Percentiles rank a stretch among this genome's conserved stretches.
Conservation (phyloP, 2,329 filamentous ascomycete genomes). For the Erysiphe pulchra region DNA sequence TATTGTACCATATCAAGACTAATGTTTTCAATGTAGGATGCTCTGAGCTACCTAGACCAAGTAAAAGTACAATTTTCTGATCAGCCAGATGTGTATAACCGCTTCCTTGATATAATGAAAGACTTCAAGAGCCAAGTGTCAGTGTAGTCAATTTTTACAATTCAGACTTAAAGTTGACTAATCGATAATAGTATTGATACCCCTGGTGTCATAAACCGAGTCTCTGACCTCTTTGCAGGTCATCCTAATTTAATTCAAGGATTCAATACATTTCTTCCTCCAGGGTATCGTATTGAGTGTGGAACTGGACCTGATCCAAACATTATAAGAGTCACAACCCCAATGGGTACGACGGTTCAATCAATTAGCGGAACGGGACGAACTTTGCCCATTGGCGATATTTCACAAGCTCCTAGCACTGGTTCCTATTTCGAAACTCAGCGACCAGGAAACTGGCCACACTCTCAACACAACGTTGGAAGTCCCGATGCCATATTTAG, state of each 20-base stretch:
- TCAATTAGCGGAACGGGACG: constrained; percentile 38
- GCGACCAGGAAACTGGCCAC: constrained; percentile 25
- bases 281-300: constrained; percentile 90
- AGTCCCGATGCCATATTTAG: constrained; percentile 37
- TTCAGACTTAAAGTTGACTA: constrained; percentile 4
- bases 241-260: constrained; percentile 91
- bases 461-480: constrained; percentile 30
- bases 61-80: constrained; percentile 97
- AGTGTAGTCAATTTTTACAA: constrained; percentile 16
- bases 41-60: constrained; percentile 87
- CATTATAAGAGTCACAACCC: constrained; percentile 86
- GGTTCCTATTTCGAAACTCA: constrained; percentile 17
- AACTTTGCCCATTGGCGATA: constrained; percentile 14
- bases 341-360: constrained; percentile 87
- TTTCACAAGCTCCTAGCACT: constrained; percentile 5
- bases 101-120: constrained; percentile 97
- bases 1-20: neutral
- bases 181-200: constrained; percentile 52
- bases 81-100: constrained; percentile 89
- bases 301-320: constrained; percentile 84
- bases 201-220: constrained; percentile 85
- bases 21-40: constrained; percentile 24
- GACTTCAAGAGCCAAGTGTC: constrained; percentile 96
- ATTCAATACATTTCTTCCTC: constrained; percentile 92
- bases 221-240: constrained; percentile 84